These are phyloP conservation scores for Sicyos edulis DNA, from an alignment of 306 rosid species.

Conservation along the genomic window DNA sequence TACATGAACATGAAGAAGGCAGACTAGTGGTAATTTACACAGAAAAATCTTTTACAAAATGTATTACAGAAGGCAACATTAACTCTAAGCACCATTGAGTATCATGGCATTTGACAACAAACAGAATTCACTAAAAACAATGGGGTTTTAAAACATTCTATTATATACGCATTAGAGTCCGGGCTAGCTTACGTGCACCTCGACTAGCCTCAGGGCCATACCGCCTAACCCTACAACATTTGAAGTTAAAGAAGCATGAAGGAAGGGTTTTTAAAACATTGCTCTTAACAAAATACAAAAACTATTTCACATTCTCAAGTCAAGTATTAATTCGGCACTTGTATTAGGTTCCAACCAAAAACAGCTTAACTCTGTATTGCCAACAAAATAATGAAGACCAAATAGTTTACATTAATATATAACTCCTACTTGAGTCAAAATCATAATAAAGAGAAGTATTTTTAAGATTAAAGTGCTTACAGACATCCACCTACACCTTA, in stretches of 20 bases:
- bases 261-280: background rate
- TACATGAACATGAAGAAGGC: slow-evolving; percentile 29
- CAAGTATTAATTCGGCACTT: too few relatives aligned
- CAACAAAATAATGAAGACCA: too few relatives aligned
- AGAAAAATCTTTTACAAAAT: background rate
- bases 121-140: background rate
- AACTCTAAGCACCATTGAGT: background rate
- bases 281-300: background rate
- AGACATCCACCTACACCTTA: slow-evolving; percentile 99
- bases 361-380: too few relatives aligned
- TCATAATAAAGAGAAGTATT: slow-evolving; percentile 10
- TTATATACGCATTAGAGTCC: too few relatives aligned
- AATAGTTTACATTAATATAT: too few relatives aligned
- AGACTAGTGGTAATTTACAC: slow-evolving; percentile 2
- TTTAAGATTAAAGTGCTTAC: slow-evolving; percentile 48
- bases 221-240: too few relatives aligned
- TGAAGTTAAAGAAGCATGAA: too few relatives aligned
- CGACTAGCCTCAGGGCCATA: too few relatives aligned
- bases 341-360: too few relatives aligned
- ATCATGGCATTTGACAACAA: background rate
- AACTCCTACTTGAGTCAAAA: background rate
- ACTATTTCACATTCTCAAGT: too few relatives aligned
- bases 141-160: too few relatives aligned
- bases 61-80: background rate
- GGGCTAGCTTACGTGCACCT: too few relatives aligned